phyloP scores from a whole-genome alignment of 129 eudicot species.

The Flaveria robusta region DNA sequence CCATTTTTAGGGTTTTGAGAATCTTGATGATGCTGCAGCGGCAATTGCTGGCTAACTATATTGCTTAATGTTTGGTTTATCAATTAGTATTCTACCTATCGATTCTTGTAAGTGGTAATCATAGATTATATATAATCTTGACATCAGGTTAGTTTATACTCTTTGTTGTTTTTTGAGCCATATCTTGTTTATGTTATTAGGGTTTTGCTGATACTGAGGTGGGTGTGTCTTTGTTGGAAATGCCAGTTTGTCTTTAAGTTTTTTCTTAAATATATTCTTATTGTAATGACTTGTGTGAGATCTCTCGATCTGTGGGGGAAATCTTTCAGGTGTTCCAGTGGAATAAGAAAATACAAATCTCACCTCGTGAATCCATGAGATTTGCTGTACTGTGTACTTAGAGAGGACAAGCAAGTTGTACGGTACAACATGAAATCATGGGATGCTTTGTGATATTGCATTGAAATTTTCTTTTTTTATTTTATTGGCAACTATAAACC shows the following conservation, averaged over 20 bases:
- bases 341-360: background rate
- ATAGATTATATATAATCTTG: background rate
- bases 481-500: no score
- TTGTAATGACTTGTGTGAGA: background rate
- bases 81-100: background rate
- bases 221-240: background rate
- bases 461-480: no score
- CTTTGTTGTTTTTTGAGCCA: background rate
- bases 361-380: background rate
- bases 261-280: no score
- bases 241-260: background rate
- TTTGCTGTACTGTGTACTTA: background rate
- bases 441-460: background rate
- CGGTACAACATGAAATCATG: background rate
- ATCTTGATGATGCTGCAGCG: conserved; percentile 88
- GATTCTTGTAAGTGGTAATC: background rate
- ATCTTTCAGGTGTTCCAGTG: background rate
- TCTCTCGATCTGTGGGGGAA: no score
- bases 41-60: conserved; percentile 46
- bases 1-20: conserved; percentile 55
- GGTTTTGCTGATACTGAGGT: background rate
- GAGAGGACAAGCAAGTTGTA: background rate
- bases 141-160: background rate
- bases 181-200: background rate
- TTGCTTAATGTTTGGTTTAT: no score